Conservation (phyloP, 2,329 filamentous ascomycete species). For the Cadophora sp. region DNA sequence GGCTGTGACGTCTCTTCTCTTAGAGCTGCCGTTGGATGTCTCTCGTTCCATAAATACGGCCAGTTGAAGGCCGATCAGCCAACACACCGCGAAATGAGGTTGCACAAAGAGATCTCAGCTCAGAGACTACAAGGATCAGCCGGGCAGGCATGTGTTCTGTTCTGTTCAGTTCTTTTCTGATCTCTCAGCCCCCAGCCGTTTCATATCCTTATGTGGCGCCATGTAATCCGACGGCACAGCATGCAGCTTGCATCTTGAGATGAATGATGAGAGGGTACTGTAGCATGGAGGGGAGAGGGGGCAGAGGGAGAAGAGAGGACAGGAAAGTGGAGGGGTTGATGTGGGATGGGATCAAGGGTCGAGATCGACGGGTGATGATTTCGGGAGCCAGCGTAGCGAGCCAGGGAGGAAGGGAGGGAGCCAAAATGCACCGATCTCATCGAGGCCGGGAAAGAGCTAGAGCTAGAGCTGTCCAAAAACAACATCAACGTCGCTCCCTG, state of each 20-base stretch:
- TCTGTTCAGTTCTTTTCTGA: slow-evolving; percentile 3
- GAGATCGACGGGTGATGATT: not conserved
- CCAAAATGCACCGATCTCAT: slow-evolving; percentile 6
- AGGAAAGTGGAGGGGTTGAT: not conserved
- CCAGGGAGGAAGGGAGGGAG: not conserved
- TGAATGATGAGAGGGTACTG: not conserved
- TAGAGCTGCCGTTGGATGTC: not conserved
- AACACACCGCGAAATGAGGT: slow-evolving; percentile 17
- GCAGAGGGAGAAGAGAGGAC: too few species aligned
- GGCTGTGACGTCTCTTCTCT: not conserved
- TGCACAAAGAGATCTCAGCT: slow-evolving; percentile 11
- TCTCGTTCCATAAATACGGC: slow-evolving; percentile 9
- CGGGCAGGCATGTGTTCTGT: slow-evolving; percentile 11
- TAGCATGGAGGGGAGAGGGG: not conserved
- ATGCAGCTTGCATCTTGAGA: slow-evolving; percentile 13
- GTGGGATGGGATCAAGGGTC: slow-evolving; percentile 2
- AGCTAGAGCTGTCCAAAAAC: not conserved
- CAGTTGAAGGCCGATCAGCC: not conserved
- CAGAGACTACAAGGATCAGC: slow-evolving; percentile 3
- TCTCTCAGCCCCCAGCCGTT: slow-evolving; percentile 24
- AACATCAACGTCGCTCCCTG: not conserved
- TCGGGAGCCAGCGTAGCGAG: not conserved
- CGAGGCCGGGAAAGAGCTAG: not conserved
- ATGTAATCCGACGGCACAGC: slow-evolving; percentile 23
- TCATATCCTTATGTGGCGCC: slow-evolving; percentile 22